Conservation (phyloP, 2,329 filamentous ascomycete genomes). For the Ascochyta rabiei region DNA sequence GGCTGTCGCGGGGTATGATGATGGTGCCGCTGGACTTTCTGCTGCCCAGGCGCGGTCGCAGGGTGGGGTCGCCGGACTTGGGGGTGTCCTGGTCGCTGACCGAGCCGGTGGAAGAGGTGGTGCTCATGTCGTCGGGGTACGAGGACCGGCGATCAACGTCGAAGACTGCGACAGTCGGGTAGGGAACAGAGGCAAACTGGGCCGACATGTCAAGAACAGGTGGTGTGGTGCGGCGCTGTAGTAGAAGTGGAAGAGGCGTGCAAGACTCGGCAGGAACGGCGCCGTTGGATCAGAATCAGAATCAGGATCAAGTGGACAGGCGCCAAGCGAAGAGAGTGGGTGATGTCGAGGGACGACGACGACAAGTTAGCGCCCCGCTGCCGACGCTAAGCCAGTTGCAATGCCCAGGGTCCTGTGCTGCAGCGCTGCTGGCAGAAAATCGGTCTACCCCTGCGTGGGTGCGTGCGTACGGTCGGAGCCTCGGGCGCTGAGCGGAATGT, state of each 20-base stretch:
- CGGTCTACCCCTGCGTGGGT: conserved; percentile 25
- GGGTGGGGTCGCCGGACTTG: conserved; percentile 51
- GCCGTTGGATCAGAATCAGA: conserved; percentile 33
- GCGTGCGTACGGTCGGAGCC: conserved; percentile 16
- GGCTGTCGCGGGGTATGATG: conserved; percentile 78
- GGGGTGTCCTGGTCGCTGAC: conserved; percentile 46
- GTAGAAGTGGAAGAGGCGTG: conserved; percentile 22
- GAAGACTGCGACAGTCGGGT: conserved; percentile 33
- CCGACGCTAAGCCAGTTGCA: conserved; percentile 20
- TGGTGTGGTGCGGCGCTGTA: conserved; percentile 22
- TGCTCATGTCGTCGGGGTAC: conserved; percentile 47
- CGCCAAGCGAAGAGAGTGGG: conserved; percentile 34
- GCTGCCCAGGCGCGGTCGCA: conserved; percentile 71
- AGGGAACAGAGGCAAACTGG: conserved; percentile 31
- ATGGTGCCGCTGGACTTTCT: conserved; percentile 83
- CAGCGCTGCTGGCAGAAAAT: conserved; percentile 18
- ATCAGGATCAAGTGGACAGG: conserved; percentile 31
- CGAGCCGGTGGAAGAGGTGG: conserved; percentile 53
- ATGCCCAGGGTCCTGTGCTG: conserved; percentile 24
- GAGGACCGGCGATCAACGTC: conserved; percentile 23
- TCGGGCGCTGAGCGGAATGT: conserved; percentile 21
- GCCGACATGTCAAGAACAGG: conserved; percentile 25
- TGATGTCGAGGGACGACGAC: conserved; percentile 29
- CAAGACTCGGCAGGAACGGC: conserved; percentile 22
- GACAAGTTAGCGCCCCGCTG: conserved; percentile 18